Evolutionary conservation across 2,329 filamentous ascomycete species (phyloP).

Genomic region (Didymella keratinophila): DNA sequence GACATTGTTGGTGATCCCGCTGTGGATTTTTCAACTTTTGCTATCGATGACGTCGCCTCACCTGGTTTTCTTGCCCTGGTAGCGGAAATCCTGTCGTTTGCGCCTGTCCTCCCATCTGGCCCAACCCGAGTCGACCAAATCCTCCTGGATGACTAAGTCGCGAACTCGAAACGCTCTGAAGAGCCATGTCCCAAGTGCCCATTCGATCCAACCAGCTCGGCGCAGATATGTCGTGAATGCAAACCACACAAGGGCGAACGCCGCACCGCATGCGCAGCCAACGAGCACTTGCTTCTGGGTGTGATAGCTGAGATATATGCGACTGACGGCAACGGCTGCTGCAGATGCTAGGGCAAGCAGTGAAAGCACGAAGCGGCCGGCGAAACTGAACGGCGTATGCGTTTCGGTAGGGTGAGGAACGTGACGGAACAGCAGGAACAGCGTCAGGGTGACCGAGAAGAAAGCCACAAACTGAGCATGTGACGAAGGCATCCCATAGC

Average conservation of each 20-base stretch:
- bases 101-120: slow-evolving; percentile 78
- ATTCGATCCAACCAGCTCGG: slow-evolving; percentile 72
- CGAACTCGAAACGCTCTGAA: slow-evolving; percentile 74
- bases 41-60: slow-evolving; percentile 6
- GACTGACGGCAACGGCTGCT: slow-evolving; percentile 73
- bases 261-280: slow-evolving; percentile 73
- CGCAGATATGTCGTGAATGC: slow-evolving; percentile 71
- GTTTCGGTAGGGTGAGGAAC: slow-evolving; percentile 55
- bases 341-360: slow-evolving; percentile 52
- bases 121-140: slow-evolving; percentile 91
- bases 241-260: slow-evolving; percentile 83
- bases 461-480: slow-evolving; percentile 95
- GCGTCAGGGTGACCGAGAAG: slow-evolving; percentile 82
- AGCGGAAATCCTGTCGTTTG: slow-evolving; percentile 31
- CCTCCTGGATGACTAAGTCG: slow-evolving; percentile 86
- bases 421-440: slow-evolving; percentile 88
- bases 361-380: slow-evolving; percentile 66
- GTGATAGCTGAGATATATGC: slow-evolving; percentile 93
- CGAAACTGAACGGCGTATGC: slow-evolving; percentile 64
- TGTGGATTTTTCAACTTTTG: background rate
- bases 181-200: slow-evolving; percentile 72
- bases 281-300: slow-evolving; percentile 86
- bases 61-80: slow-evolving; percentile 27
- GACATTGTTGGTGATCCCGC: background rate
- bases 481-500: slow-evolving; percentile 96